These are phyloP conservation scores for Curvularia lunata DNA, from an alignment of 2,329 filamentous ascomycete species.

Conservation along the genomic window DNA sequence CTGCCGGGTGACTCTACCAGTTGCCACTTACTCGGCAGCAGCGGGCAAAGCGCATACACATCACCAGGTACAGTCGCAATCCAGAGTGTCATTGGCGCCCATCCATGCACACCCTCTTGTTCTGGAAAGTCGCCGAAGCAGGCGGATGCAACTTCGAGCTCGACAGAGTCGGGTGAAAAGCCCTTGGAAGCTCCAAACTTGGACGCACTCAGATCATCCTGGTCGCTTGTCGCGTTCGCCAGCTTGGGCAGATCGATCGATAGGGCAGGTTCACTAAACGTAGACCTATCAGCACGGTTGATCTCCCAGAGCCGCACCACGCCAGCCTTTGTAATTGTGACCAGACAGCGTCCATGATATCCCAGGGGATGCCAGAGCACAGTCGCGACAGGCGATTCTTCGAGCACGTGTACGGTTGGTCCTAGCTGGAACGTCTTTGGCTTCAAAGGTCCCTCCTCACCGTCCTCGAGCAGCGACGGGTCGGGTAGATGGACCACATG, in stretches of 20 bases:
- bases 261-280: slow-evolving; percentile 82
- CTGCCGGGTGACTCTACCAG: slow-evolving; percentile 49
- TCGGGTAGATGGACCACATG: slow-evolving; percentile 88
- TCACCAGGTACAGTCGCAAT: slow-evolving; percentile 94
- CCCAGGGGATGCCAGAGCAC: slow-evolving; percentile 93
- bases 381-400: slow-evolving; percentile 79
- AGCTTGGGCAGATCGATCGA: slow-evolving; percentile 89
- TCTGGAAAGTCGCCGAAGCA: slow-evolving; percentile 78
- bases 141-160: slow-evolving; percentile 92
- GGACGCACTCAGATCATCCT: slow-evolving; percentile 83
- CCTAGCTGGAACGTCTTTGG: slow-evolving; percentile 91
- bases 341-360: slow-evolving; percentile 77
- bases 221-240: slow-evolving; percentile 78
- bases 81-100: slow-evolving; percentile 97
- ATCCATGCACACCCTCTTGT: slow-evolving; percentile 66
- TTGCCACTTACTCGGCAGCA: slow-evolving; percentile 86
- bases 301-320: slow-evolving; percentile 91
- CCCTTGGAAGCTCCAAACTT: slow-evolving; percentile 75
- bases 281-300: slow-evolving; percentile 81
- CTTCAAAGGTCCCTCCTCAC: slow-evolving; percentile 71
- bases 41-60: slow-evolving; percentile 88
- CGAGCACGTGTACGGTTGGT: slow-evolving; percentile 87
- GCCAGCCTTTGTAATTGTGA: slow-evolving; percentile 88
- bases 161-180: slow-evolving; percentile 86
- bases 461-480: slow-evolving; percentile 72